A percentile compares a stretch with the other conserved stretches of the same genome.
Conservation (phyloP, 2,329 filamentous ascomycete genomes). For the Aspergillus fischeri region DNA sequence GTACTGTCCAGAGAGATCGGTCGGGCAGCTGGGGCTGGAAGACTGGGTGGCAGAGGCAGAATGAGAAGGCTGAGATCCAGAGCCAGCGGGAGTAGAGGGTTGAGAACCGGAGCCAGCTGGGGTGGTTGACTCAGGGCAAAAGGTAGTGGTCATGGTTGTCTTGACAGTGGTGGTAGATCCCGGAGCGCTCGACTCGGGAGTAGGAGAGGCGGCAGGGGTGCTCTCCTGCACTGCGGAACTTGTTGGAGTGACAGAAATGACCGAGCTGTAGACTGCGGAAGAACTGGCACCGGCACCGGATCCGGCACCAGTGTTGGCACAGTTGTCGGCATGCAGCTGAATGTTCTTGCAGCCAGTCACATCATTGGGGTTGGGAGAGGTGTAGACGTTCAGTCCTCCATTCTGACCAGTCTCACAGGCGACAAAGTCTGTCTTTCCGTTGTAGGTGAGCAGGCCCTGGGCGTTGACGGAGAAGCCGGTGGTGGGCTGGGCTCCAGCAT, state of each 20-base stretch:
- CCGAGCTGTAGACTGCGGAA: conserved; percentile 2
- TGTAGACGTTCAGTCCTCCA: conserved; percentile 41
- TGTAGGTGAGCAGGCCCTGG: conserved; percentile 50
- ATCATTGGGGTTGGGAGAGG: conserved; percentile 23
- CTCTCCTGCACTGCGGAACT: conserved; percentile 1
- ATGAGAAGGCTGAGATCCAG: conserved; percentile 2
- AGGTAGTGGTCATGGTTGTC: conserved; percentile 19
- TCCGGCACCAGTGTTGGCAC: conserved; percentile 24
- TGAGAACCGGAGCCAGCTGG: not conserved
- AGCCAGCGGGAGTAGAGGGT: not conserved
- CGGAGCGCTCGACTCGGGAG: conserved; percentile 6
- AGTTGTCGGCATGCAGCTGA: conserved; percentile 33
- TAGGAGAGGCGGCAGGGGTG: conserved; percentile 3
- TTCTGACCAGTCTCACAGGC: conserved; percentile 54
- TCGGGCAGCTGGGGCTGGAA: conserved; percentile 37
- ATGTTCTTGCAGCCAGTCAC: conserved; percentile 34
- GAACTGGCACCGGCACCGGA: conserved; percentile 10
- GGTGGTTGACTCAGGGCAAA: conserved; percentile 14
- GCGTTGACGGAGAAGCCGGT: conserved; percentile 55
- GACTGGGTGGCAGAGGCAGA: conserved; percentile 7
- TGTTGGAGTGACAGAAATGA: not conserved
- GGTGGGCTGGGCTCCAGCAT: conserved; percentile 48
- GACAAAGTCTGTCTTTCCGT: conserved; percentile 53
- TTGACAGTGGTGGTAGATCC: conserved; percentile 10
- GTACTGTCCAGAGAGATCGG: conserved; percentile 45